Conservation (phyloP, 1,284 basidiomycete genomes). For the Stygiomarasmius scandens region DNA sequence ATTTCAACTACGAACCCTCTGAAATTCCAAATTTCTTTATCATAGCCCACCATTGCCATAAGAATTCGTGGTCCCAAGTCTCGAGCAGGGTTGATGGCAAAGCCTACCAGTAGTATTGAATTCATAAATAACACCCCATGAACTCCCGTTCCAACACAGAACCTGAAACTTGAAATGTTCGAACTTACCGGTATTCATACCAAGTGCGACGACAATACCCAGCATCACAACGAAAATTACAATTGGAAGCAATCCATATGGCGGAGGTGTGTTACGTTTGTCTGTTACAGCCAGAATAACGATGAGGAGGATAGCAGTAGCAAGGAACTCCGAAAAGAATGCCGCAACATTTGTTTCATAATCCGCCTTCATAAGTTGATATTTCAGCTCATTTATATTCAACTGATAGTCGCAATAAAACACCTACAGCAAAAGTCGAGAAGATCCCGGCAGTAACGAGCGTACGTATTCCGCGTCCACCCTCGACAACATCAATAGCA, state of each 20-base stretch:
- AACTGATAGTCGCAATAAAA: background rate
- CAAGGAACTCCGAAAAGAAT: constrained; percentile 20
- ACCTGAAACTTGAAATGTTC: background rate
- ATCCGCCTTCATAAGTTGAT: constrained; percentile 28
- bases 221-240: constrained; percentile 52
- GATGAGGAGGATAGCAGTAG: constrained; percentile 38
- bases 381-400: too few species aligned
- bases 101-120: constrained; percentile 30
- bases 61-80: constrained; percentile 59
- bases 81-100: constrained; percentile 58
- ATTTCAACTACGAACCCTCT: constrained; percentile 32
- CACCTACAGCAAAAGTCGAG: constrained; percentile 40
- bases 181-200: constrained; percentile 48
- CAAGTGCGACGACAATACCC: constrained; percentile 49
- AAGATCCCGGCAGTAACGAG: constrained; percentile 43
- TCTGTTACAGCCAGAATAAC: constrained; percentile 44
- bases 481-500: constrained; percentile 53
- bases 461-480: constrained; percentile 45
- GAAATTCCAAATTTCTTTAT: constrained; percentile 42
- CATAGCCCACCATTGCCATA: constrained; percentile 54
- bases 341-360: constrained; percentile 39
- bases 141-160: too few species aligned
- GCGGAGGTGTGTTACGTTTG: constrained; percentile 43
- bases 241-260: constrained; percentile 46
- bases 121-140: background rate